phyloP scores from a whole-genome alignment of 441 rosid genomes.

The Brassica balearica region DNA sequence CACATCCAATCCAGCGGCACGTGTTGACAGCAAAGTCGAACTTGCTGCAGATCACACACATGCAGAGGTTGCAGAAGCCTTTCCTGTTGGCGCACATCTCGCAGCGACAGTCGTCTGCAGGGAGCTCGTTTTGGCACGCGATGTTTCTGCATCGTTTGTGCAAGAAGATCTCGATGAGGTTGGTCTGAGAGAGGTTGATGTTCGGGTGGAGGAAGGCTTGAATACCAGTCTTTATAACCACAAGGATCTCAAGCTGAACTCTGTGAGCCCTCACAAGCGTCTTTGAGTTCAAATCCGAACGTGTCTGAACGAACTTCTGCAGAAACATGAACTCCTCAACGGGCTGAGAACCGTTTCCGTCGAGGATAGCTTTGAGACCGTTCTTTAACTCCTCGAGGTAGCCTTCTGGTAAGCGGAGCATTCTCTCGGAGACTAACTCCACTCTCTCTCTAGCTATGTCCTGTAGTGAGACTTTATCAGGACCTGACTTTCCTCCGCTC shows the following conservation, averaged over 20 bases:
- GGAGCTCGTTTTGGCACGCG: neutral
- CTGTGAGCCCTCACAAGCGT: slow-evolving; percentile 83
- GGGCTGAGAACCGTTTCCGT: slow-evolving; percentile 82
- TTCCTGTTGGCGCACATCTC: neutral
- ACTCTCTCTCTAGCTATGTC: slow-evolving; percentile 91
- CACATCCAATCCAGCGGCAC: slow-evolving; percentile 46
- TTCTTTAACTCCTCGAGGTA: slow-evolving; percentile 84
- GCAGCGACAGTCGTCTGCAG: neutral
- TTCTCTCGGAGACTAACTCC: slow-evolving; percentile 76
- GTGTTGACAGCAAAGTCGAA: slow-evolving; percentile 41
- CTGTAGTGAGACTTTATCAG: slow-evolving; percentile 74
- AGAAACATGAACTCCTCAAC: slow-evolving; percentile 78
- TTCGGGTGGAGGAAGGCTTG: slow-evolving; percentile 95
- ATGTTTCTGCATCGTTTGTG: neutral
- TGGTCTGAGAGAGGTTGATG: slow-evolving; percentile 84
- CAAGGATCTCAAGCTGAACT: slow-evolving; percentile 90
- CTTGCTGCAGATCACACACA: slow-evolving; percentile 9
- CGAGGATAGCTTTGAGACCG: slow-evolving; percentile 75
- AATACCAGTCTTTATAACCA: slow-evolving; percentile 89
- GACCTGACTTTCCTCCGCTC: slow-evolving; percentile 60
- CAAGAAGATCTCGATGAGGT: slow-evolving; percentile 76
- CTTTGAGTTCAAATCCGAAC: slow-evolving; percentile 81
- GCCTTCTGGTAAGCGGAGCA: slow-evolving; percentile 75
- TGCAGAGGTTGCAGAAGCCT: slow-evolving; percentile 13
- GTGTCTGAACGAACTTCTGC: slow-evolving; percentile 80